Percentiles rank a stretch among this genome's conserved stretches.
Conservation (phyloP, 1,284 basidiomycete genomes). For the Marasmius fiardii region DNA sequence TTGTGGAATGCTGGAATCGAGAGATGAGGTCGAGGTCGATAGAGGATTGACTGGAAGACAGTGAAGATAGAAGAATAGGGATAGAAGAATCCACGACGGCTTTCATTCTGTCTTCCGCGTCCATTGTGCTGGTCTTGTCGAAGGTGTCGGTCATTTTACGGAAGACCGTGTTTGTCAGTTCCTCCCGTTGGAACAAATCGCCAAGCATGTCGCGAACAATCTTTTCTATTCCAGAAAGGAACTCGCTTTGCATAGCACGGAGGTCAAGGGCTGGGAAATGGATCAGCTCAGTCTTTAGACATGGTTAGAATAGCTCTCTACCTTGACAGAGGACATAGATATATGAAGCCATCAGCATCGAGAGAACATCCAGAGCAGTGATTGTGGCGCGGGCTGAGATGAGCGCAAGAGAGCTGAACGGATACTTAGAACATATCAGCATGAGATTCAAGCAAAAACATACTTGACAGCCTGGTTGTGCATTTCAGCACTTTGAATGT, state of each 20-base stretch:
- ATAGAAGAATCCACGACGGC: not conserved
- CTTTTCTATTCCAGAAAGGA: conserved; percentile 30
- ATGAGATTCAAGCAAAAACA: conserved; percentile 15
- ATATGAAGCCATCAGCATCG: conserved; percentile 45
- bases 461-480: conserved; percentile 60
- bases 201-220: conserved; percentile 23
- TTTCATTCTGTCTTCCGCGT: not conserved
- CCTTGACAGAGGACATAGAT: conserved; percentile 47
- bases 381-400: conserved; percentile 52
- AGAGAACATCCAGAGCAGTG: conserved; percentile 48
- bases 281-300: not conserved
- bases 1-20: not conserved
- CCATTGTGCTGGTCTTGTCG: not conserved
- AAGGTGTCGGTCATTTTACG: too few species aligned
- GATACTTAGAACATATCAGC: not conserved
- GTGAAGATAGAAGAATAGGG: not conserved
- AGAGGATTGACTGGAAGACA: too few species aligned
- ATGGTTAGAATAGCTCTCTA: not conserved
- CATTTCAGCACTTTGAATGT: conserved; percentile 54
- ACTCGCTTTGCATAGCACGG: conserved; percentile 44
- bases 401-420: conserved; percentile 44
- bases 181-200: not conserved
- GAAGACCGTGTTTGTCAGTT: not conserved
- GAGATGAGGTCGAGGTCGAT: not conserved
- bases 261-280: conserved; percentile 40